These are phyloP conservation scores for Bocquillonia castaneifolia DNA, from an alignment of 441 rosid species.

Conservation along the genomic window DNA sequence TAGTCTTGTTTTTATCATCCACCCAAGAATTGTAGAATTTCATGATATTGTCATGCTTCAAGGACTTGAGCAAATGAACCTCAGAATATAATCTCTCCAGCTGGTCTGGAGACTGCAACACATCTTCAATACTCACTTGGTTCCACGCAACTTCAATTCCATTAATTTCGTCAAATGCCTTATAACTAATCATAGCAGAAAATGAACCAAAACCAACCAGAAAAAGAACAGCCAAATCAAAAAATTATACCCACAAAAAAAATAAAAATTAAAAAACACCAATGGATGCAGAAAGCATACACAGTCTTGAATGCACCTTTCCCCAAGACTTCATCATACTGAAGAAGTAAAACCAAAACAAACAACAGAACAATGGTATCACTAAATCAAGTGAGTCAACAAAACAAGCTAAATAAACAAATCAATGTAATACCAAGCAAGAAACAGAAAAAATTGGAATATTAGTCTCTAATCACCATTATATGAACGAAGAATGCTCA, in stretches of 20 bases:
- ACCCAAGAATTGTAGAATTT: constrained; percentile 69
- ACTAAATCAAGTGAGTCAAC: not conserved
- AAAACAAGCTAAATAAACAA: not conserved
- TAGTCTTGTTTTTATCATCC: constrained; percentile 55
- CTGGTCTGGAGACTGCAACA: constrained; percentile 57
- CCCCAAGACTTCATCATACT: constrained; percentile 73
- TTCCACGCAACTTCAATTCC: constrained; percentile 91
- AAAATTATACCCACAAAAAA: not conserved
- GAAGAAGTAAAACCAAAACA: constrained; percentile 26
- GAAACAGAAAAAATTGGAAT: not conserved
- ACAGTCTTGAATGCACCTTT: constrained; percentile 93
- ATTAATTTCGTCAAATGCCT: constrained; percentile 68
- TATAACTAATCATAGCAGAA: constrained; percentile 40
- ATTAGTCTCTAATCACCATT: not conserved
- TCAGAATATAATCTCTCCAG: constrained; percentile 65
- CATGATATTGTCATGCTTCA: constrained; percentile 65
- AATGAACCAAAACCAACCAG: constrained; percentile 11
- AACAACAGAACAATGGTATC: constrained; percentile 4
- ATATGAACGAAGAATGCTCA: no score
- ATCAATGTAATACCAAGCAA: constrained; percentile 1
- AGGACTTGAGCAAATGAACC: constrained; percentile 59
- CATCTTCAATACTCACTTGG: constrained; percentile 56
- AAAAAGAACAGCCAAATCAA: constrained; percentile 1
- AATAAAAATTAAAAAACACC: constrained; percentile 16
- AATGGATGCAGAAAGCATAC: constrained; percentile 42